A percentile compares a stretch with the other conserved stretches of the same genome.
phyloP scores from a whole-genome alignment of 2,329 filamentous ascomycete species.

The Penicillium crustosum region DNA sequence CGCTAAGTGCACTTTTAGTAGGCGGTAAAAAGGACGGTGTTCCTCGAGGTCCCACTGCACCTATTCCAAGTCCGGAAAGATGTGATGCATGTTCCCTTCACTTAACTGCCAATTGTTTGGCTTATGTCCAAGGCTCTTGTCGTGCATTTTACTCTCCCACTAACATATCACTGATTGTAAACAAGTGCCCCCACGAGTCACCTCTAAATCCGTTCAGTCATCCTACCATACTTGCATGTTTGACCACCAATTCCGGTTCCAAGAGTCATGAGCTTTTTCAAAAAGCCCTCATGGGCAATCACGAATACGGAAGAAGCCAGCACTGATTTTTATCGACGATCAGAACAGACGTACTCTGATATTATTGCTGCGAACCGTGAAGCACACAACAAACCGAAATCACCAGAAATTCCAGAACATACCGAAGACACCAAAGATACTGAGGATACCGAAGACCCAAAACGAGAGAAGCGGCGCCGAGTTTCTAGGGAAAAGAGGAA shows the following conservation, averaged over 20 bases:
- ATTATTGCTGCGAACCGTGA: conserved; percentile 45
- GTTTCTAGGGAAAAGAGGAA: conserved; percentile 22
- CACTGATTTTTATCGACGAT: conserved; percentile 51
- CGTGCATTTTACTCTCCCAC: neutral
- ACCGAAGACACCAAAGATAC: conserved; percentile 1
- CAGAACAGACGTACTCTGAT: conserved; percentile 48
- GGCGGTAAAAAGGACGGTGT: neutral
- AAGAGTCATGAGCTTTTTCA: conserved; percentile 51
- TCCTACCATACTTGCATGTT: neutral
- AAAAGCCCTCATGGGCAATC: conserved; percentile 53
- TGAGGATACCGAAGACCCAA: conserved; percentile 6
- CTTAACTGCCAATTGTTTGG: neutral
- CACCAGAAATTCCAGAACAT: conserved; percentile 3
- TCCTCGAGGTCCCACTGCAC: neutral
- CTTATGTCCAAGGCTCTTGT: neutral
- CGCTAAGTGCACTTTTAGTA: neutral
- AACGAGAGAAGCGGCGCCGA: conserved; percentile 26
- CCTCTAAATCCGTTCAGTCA: neutral
- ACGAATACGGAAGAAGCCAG: conserved; percentile 36
- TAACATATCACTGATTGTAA: conserved; percentile 1
- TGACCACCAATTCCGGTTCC: neutral
- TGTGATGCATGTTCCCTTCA: neutral
- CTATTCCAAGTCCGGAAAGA: neutral
- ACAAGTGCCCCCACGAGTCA: neutral
- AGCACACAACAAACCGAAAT: conserved; percentile 31